phyloP scores from a whole-genome alignment of 179 eudicot genomes.

The Vitellaria paradoxa region DNA sequence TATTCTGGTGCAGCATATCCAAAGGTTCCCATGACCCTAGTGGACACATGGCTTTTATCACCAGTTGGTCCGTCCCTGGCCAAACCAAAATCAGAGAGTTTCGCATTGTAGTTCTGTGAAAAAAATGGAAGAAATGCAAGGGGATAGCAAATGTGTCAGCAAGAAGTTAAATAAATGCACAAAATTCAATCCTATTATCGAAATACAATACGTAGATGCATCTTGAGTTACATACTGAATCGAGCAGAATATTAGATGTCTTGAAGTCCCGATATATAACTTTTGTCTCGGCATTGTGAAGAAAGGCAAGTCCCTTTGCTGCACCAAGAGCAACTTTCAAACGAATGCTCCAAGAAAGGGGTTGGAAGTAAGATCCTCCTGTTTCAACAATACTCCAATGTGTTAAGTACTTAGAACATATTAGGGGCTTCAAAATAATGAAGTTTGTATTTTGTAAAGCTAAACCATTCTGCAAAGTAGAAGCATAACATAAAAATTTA shows the following conservation, averaged over 20 bases:
- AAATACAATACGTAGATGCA: background rate
- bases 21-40: conserved; percentile 77
- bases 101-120: conserved; percentile 62
- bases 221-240: conserved; percentile 44
- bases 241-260: conserved; percentile 73
- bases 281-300: conserved; percentile 45
- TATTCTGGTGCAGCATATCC: conserved; percentile 92
- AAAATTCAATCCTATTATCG: background rate
- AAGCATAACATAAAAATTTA: background rate
- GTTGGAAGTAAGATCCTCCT: conserved; percentile 85
- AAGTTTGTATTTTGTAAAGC: background rate
- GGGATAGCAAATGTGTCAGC: background rate
- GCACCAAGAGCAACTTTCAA: conserved; percentile 49
- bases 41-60: conserved; percentile 70
- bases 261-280: conserved; percentile 25
- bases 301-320: too few species aligned
- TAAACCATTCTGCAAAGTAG: background rate
- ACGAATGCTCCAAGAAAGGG: conserved; percentile 72
- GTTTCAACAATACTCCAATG: background rate
- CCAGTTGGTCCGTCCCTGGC: conserved; percentile 84
- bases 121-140: background rate
- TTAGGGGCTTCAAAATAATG: background rate
- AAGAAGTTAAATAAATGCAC: background rate
- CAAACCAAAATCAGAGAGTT: conserved; percentile 89
- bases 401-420: background rate